phyloP scores from a whole-genome alignment of 768 basidiomycete genomes.

The Lactarius sanguifluus region DNA sequence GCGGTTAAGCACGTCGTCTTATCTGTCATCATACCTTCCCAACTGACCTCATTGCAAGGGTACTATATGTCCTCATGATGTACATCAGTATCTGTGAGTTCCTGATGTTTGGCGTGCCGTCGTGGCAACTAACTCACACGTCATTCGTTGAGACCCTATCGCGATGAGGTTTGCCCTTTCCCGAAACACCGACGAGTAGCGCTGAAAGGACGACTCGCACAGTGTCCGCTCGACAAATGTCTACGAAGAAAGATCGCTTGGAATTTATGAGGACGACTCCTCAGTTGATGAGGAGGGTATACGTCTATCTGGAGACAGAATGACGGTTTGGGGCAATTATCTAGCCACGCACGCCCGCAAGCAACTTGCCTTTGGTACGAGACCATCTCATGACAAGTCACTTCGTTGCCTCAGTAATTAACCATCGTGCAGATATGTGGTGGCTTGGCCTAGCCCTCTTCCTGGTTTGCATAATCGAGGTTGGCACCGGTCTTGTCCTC shows the following conservation, averaged over 20 bases:
- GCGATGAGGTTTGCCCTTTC: slow-evolving; percentile 62
- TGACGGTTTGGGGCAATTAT: slow-evolving; percentile 73
- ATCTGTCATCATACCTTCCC: not conserved
- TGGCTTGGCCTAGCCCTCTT: slow-evolving; percentile 87
- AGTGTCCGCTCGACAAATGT: slow-evolving; percentile 92
- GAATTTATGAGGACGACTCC: slow-evolving; percentile 60
- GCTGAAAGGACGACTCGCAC: slow-evolving; percentile 2
- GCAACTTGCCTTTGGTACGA: slow-evolving; percentile 87
- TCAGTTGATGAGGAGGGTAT: slow-evolving; percentile 41
- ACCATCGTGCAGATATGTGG: slow-evolving; percentile 81
- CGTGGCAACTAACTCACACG: slow-evolving; percentile 14
- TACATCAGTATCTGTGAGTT: slow-evolving; percentile 77
- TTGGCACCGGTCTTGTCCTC: slow-evolving; percentile 35
- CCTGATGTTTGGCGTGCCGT: slow-evolving; percentile 19
- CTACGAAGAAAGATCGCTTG: slow-evolving; percentile 91
- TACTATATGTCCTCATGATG: slow-evolving; percentile 93
- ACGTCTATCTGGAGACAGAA: slow-evolving; percentile 44
- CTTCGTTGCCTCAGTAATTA: not conserved
- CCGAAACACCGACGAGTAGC: not conserved
- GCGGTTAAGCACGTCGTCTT: slow-evolving; percentile 71
- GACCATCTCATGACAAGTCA: not conserved
- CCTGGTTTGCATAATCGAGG: slow-evolving; percentile 92
- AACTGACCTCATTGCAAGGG: slow-evolving; percentile 45
- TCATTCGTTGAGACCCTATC: slow-evolving; percentile 58
- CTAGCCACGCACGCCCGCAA: slow-evolving; percentile 77